These are phyloP conservation scores for Neoboletus magnificus DNA, from an alignment of 768 basidiomycete species.

Conservation along the genomic window DNA sequence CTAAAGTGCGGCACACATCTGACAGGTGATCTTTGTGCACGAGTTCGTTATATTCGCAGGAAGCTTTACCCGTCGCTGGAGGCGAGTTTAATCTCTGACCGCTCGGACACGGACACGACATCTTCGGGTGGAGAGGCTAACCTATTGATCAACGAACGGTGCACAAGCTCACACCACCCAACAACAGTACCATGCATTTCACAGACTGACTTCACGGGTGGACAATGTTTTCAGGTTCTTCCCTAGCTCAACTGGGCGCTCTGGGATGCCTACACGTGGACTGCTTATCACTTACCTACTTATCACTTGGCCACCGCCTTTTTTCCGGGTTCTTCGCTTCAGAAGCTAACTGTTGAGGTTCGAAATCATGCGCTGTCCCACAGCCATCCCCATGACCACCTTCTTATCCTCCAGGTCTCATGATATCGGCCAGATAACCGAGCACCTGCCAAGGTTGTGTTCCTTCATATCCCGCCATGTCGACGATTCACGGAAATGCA, in stretches of 20 bases:
- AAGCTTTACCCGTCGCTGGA: no score
- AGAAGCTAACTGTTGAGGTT: neutral
- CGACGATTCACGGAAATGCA: neutral
- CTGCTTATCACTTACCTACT: conserved; percentile 5
- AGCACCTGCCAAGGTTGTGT: neutral
- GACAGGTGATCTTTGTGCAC: no score
- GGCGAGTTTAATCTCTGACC: no score
- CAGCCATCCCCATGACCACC: conserved; percentile 8
- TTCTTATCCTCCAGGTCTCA: neutral
- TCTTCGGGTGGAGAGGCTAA: neutral
- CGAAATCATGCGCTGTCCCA: conserved; percentile 6
- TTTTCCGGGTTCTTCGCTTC: neutral
- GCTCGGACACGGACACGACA: neutral
- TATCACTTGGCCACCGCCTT: neutral
- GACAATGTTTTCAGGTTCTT: neutral
- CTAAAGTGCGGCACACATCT: no score
- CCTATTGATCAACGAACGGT: neutral
- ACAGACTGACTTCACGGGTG: neutral
- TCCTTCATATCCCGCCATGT: conserved; percentile 3
- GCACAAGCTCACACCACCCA: neutral
- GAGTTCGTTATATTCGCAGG: no score
- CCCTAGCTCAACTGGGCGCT: neutral
- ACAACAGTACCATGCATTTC: neutral
- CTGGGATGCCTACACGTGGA: neutral
- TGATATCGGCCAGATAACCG: neutral